These are phyloP conservation scores for Russula lepida DNA, from an alignment of 768 basidiomycete species.

Conservation along the genomic window DNA sequence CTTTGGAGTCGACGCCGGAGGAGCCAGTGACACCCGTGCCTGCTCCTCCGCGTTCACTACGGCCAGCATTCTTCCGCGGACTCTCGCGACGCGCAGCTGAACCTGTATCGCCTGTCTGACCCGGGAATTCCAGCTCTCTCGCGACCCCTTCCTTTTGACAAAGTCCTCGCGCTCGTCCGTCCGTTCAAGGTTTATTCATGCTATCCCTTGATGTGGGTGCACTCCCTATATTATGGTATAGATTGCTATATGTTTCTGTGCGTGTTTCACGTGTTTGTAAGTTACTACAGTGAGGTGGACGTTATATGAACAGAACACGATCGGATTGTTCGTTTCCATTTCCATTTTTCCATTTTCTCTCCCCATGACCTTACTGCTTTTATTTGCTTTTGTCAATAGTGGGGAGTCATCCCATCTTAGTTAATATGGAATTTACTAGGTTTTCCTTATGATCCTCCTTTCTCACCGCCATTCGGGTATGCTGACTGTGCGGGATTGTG, in stretches of 20 bases:
- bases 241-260: background rate
- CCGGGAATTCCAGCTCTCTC: background rate
- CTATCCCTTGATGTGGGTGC: background rate
- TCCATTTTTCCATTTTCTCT: too few species aligned
- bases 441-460: background rate
- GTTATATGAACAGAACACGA: too few species aligned
- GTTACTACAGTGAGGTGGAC: background rate
- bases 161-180: background rate
- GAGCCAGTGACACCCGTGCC: background rate
- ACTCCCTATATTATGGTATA: too few species aligned
- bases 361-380: background rate
- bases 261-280: background rate
- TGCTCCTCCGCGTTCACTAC: constrained; percentile 2
- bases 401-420: background rate
- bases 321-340: background rate
- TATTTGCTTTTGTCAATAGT: background rate
- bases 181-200: background rate
- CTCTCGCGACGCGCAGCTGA: constrained; percentile 8
- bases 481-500: too few species aligned
- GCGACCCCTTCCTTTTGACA: background rate
- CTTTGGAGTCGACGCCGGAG: background rate
- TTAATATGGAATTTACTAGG: background rate
- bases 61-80: constrained; percentile 9
- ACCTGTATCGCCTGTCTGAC: constrained; percentile 8
- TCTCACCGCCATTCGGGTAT: background rate